Evolutionary conservation across 805 yeast species (phyloP), one percentile per base, ranked within the genome.

Genomic region (Candida rishiriensis): DNA sequence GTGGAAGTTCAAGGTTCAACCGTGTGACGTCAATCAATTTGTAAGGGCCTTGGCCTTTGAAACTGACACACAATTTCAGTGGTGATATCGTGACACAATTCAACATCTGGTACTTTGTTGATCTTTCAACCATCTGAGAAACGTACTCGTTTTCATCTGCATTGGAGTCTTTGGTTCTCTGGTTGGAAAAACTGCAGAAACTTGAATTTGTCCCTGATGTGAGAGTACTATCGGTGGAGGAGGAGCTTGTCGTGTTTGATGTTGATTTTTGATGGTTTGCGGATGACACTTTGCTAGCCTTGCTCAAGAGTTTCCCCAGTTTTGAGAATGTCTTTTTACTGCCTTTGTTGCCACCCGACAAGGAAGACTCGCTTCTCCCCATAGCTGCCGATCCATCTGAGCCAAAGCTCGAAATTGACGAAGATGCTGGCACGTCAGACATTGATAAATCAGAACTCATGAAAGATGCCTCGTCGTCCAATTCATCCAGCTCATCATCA

Each of bases 11-110:
- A 39, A 91, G 66, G 11, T 71, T 73, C 53, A 91, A 79, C 51
- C 83, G 78, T 38, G 88, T 82, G 3, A 91, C 86, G 58, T 89
- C 88, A 29, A 87, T 73, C 39, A 91, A 65, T 51, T 82, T 79
- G 50, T 78, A 71, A 28, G 79, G 72, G 14, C 89, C 87, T 16
- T 79, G 79, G 3, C 95, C 95, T 58, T 81, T 82, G 68, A 87
- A 90, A 43, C 96, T 86, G 14, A 90, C 71, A 41, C 81, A 71
- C 9, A 91, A 41, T 11, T 41, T 41, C 21, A 55, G 39, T 6
- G 59, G 56, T n/a, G 52, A 40, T 14, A 63, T 52, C 17, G 61
- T 60, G 36, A 70, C 53, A 36, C 59, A 54, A 6, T 64, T 57
- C 29, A 73, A 57, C 46, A 76, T 63, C 36, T 68, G 66, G 53